Percentiles rank a stretch among this genome's conserved stretches.
phyloP scores from a whole-genome alignment of 192 early-diverging fungal species.

The Backusella australiensis region DNA sequence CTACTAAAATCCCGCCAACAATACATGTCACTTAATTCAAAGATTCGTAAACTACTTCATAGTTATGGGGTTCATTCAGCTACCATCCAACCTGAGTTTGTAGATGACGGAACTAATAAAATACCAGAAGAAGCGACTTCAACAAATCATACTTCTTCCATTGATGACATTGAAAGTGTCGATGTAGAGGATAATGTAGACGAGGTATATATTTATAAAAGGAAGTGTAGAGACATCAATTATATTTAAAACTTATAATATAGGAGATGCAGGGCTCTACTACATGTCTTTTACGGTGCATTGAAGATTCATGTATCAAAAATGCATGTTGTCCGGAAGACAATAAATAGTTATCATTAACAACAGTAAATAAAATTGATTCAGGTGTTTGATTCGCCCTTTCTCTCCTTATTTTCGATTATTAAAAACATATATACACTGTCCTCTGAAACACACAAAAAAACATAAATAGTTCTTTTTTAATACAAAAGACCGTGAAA shows the following conservation, averaged over 20 bases:
- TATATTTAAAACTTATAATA: not conserved
- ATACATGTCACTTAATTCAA: conserved; percentile 70
- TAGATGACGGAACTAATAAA: conserved; percentile 20
- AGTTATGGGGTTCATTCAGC: conserved; percentile 80
- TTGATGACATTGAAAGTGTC: not conserved
- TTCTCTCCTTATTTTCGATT: not conserved
- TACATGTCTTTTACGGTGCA: conserved; percentile 29
- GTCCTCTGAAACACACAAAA: not conserved
- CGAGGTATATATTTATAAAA: conserved; percentile 1
- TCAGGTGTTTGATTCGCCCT: not conserved
- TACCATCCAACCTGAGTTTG: conserved; percentile 92
- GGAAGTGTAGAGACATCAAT: not conserved
- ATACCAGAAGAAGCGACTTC: not conserved
- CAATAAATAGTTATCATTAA: not conserved
- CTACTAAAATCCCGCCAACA: conserved; percentile 54
- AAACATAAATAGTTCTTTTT: not conserved
- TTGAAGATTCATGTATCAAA: conserved; percentile 34
- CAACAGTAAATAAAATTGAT: not conserved
- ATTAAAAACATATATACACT: not conserved
- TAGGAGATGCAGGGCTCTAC: not conserved
- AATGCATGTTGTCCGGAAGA: conserved; percentile 37
- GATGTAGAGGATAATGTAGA: not conserved
- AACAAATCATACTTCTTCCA: not conserved
- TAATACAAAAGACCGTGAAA: not conserved
- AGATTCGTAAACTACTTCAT: conserved; percentile 79